A percentile compares a stretch with the other conserved stretches of the same genome.
phyloP scores from a whole-genome alignment of 306 rosid species.

The Quercus gilva region DNA sequence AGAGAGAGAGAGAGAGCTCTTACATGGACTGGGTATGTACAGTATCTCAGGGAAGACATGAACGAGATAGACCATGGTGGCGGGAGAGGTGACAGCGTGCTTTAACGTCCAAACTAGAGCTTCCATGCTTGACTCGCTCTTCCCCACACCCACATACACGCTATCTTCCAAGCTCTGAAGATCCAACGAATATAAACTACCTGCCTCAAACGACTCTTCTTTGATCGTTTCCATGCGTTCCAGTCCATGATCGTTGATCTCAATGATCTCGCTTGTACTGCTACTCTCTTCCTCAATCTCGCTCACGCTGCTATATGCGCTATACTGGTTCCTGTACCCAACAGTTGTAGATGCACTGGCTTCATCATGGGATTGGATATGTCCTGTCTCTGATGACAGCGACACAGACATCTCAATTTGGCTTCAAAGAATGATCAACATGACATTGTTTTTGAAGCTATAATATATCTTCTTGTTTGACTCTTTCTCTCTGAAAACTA shows the following conservation, averaged over 20 bases:
- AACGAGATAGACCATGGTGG: slow-evolving; percentile 50
- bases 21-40: slow-evolving; percentile 73
- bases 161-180: slow-evolving; percentile 21
- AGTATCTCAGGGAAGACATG: slow-evolving; percentile 64
- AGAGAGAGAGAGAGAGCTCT: slow-evolving; percentile 24
- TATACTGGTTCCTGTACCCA: not conserved
- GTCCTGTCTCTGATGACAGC: slow-evolving; percentile 1
- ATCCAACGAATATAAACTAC: slow-evolving; percentile 19
- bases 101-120: slow-evolving; percentile 63
- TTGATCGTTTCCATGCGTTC: slow-evolving; percentile 37
- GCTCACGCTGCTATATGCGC: slow-evolving; percentile 25
- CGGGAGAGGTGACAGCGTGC: slow-evolving; percentile 31
- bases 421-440: not conserved
- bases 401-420: not conserved
- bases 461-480: too few relatives aligned
- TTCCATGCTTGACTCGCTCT: slow-evolving; percentile 55
- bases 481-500: too few relatives aligned
- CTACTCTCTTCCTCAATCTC: slow-evolving; percentile 69
- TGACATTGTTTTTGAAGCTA: not conserved
- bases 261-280: not conserved
- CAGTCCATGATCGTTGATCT: slow-evolving; percentile 12
- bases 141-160: slow-evolving; percentile 74
- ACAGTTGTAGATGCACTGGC: not conserved
- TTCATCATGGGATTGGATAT: not conserved
- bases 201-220: slow-evolving; percentile 34